Percentiles rank a stretch among this genome's conserved stretches.
Evolutionary conservation across 2,329 filamentous ascomycete genomes (phyloP).

Genomic region (Penicillium sp.): DNA sequence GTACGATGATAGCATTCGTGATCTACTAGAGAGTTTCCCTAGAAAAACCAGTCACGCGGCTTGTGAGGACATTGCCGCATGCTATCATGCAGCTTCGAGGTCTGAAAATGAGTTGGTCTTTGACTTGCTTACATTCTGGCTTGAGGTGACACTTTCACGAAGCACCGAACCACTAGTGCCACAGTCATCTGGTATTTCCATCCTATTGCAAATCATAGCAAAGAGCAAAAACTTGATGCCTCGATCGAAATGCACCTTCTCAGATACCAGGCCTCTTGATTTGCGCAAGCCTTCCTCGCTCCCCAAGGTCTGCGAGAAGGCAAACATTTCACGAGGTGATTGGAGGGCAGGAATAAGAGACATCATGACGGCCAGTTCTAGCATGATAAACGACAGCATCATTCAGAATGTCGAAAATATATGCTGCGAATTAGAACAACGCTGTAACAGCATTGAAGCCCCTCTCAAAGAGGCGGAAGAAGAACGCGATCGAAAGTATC

Average conservation of each 20-base stretch:
- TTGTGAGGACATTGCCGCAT: conserved; percentile 29
- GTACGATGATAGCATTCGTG: conserved; percentile 22
- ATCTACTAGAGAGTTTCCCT: conserved; percentile 30
- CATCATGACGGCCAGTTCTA: conserved; percentile 50
- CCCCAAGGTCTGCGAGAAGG: conserved; percentile 18
- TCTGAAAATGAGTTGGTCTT: conserved; percentile 33
- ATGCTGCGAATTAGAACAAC: conserved; percentile 61
- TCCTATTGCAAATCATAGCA: conserved; percentile 29
- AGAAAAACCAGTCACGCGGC: conserved; percentile 16
- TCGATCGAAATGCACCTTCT: conserved; percentile 24
- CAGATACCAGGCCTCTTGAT: conserved; percentile 15
- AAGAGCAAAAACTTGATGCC: conserved; percentile 9
- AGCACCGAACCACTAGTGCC: conserved; percentile 9
- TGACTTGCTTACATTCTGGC: conserved; percentile 33
- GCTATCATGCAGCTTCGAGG: conserved; percentile 23
- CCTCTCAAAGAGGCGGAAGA: conserved; percentile 53
- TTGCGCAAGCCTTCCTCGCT: conserved; percentile 19
- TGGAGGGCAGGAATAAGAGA: conserved; percentile 56
- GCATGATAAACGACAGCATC: conserved; percentile 52
- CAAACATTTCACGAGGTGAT: conserved; percentile 41
- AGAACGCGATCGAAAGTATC: conserved; percentile 39
- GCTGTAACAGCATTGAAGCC: conserved; percentile 60
- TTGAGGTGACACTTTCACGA: conserved; percentile 22
- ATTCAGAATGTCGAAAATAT: conserved; percentile 56
- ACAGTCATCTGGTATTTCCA: conserved; percentile 12